Evolutionary conservation across 371 early-diverging fungal species (phyloP), one percentile per base, ranked within the genome.

Genomic region (Mortierella sp.): DNA sequence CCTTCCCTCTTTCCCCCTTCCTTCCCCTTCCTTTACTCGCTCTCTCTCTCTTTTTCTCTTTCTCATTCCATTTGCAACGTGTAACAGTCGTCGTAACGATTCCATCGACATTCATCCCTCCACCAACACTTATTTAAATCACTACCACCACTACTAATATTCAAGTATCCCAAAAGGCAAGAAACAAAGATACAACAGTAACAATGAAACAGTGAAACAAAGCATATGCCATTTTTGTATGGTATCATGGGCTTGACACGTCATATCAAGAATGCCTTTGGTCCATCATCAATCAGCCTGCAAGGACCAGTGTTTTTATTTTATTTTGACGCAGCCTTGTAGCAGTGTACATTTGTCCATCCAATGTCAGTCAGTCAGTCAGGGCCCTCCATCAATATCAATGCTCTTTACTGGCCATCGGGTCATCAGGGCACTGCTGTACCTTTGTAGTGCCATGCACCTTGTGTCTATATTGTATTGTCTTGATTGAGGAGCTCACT

Each of bases 101-200:
- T 61, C n/a, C 61, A 61, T 37, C 61, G n/a, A 61, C 39, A 40
- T 47, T 35, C 40, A 37, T 66, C 35, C 26, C 22, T 59, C 59
- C 59, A 58, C 35, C n/a, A 35, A 20, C 22, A 11, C 16, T 39
- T 39, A 10, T 6, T 39, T 39, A 6, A 39, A 35, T 3, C 6
- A 35, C 35, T 35, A 5, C 35, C 35, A 35, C 35, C 6, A 35
- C 35, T 5, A 35, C 35, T 35, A 35, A 35, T 35, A 35, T 35
- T 35, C 35, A 35, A 35, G 35, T 35, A 45, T 45, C 12, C 18
- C 45, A 45, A 43, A 30, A 45, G 52, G 40, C 26, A 35, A 35
- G 59, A 28, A 59, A 16, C 10, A 59, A 28, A 28, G 11, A 32
- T 37, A 59, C 35, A 18, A 47, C 18, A n/a, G 18, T 39, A 5